Conservation (phyloP, 768 basidiomycete species). For the Tephrocybe sp. region DNA sequence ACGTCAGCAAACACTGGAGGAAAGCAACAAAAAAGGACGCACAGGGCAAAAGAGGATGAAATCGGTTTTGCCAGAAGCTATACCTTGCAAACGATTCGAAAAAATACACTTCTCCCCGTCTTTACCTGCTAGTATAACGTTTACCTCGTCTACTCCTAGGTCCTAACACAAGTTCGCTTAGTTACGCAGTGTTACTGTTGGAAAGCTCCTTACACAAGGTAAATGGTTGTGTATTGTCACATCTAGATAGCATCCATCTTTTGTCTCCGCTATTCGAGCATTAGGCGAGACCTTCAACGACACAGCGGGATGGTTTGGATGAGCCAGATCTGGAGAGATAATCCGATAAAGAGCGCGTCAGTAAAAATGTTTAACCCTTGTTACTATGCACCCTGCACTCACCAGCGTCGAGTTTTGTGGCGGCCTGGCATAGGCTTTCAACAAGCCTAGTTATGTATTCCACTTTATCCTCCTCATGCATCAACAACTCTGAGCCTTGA, state of each 20-base stretch:
- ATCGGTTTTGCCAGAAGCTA: constrained; percentile 58
- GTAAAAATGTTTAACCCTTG: not conserved
- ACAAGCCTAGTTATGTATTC: constrained; percentile 54
- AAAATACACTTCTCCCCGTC: constrained; percentile 65
- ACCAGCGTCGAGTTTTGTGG: constrained; percentile 56
- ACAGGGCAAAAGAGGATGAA: constrained; percentile 73
- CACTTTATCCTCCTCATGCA: constrained; percentile 47
- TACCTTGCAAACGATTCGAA: constrained; percentile 30
- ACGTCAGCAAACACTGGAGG: not conserved
- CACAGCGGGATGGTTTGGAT: constrained; percentile 69
- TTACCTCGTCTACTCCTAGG: constrained; percentile 60
- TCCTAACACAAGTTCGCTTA: constrained; percentile 35
- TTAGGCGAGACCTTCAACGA: constrained; percentile 44
- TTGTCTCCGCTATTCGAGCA: constrained; percentile 51
- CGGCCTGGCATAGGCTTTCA: constrained; percentile 43
- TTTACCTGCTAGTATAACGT: constrained; percentile 56
- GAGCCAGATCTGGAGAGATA: constrained; percentile 51
- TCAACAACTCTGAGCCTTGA: constrained; percentile 47
- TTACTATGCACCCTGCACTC: constrained; percentile 7
- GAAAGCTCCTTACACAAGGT: constrained; percentile 56
- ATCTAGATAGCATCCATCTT: constrained; percentile 65
- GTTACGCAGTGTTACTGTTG: not conserved
- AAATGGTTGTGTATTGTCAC: constrained; percentile 63
- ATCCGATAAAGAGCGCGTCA: not conserved
- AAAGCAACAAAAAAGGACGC: constrained; percentile 21